Evolutionary conservation across 257 asterid species (phyloP).

Genomic region (Rubia yunnanensis): DNA sequence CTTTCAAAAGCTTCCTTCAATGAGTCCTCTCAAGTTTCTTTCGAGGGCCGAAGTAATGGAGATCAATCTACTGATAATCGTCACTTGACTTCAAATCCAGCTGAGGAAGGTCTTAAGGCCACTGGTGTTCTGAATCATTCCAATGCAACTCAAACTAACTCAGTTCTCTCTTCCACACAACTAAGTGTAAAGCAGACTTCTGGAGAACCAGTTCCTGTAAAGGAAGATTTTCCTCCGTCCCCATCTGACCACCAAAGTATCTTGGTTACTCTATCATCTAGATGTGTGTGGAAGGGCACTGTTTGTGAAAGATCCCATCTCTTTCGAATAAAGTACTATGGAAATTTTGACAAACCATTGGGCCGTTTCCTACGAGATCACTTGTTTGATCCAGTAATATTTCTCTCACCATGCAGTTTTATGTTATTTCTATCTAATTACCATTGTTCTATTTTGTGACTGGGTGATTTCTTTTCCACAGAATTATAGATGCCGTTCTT

Average conservation of each 20-base stretch:
- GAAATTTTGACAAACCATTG: constrained; percentile 83
- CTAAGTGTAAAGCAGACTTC: constrained; percentile 29
- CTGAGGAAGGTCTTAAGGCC: constrained; percentile 9
- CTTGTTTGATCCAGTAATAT: constrained; percentile 79
- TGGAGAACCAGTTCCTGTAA: constrained; percentile 37
- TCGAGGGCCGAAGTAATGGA: constrained; percentile 26
- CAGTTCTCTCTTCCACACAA: constrained; percentile 28
- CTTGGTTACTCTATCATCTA: constrained; percentile 79
- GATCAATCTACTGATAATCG: constrained; percentile 18
- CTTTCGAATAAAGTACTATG: constrained; percentile 83
- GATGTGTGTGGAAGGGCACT: constrained; percentile 94
- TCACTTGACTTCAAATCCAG: constrained; percentile 20
- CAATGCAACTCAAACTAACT: constrained; percentile 15
- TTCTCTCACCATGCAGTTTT: constrained; percentile 12
- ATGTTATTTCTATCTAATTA: neutral
- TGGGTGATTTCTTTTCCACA: constrained; percentile 27
- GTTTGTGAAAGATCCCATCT: constrained; percentile 92
- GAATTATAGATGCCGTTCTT: constrained; percentile 71
- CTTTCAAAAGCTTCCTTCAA: constrained; percentile 25
- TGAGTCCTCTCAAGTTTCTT: constrained; percentile 23
- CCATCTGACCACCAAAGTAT: constrained; percentile 93
- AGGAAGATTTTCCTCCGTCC: constrained; percentile 78
- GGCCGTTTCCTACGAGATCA: constrained; percentile 90
- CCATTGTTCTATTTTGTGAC: constrained; percentile 3
- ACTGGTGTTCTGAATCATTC: constrained; percentile 24